phyloP scores from a whole-genome alignment of 768 basidiomycete genomes.

The Kwoniella bestiolae region DNA sequence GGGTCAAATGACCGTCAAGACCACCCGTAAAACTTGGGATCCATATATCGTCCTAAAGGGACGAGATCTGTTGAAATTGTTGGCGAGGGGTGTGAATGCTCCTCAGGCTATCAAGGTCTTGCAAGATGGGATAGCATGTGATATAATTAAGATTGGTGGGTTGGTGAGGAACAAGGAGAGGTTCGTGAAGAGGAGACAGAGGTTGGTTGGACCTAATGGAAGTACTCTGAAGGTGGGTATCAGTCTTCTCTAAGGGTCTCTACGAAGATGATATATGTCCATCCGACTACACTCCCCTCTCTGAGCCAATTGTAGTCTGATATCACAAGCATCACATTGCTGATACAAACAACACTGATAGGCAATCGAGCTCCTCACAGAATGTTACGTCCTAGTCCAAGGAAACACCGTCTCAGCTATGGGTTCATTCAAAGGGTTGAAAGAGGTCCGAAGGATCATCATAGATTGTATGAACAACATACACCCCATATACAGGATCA shows the following conservation, averaged over 20 bases:
- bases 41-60: slow-evolving; percentile 96
- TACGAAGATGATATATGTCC: no score
- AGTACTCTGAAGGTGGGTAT: slow-evolving; percentile 88
- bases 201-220: slow-evolving; percentile 96
- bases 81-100: slow-evolving; percentile 87
- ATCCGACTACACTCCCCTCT: no score
- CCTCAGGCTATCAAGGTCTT: slow-evolving; percentile 77
- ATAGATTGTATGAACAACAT: slow-evolving; percentile 99
- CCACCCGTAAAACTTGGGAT: slow-evolving; percentile 95
- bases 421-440: slow-evolving; percentile 92
- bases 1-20: slow-evolving; percentile 95
- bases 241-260: no score
- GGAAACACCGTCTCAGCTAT: slow-evolving; percentile 98
- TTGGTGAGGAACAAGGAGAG: slow-evolving; percentile 93
- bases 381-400: slow-evolving; percentile 96
- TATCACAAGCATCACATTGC: no score
- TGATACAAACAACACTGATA: no score
- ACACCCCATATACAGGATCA: slow-evolving; percentile 98
- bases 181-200: slow-evolving; percentile 92
- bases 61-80: slow-evolving; percentile 90
- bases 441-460: slow-evolving; percentile 95
- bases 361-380: slow-evolving; percentile 95
- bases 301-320: no score
- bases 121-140: slow-evolving; percentile 86
- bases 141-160: slow-evolving; percentile 97